A percentile compares a stretch with the other conserved stretches of the same genome.
Conservation (phyloP, 179 eudicot species). For the Actinidia polygama region DNA sequence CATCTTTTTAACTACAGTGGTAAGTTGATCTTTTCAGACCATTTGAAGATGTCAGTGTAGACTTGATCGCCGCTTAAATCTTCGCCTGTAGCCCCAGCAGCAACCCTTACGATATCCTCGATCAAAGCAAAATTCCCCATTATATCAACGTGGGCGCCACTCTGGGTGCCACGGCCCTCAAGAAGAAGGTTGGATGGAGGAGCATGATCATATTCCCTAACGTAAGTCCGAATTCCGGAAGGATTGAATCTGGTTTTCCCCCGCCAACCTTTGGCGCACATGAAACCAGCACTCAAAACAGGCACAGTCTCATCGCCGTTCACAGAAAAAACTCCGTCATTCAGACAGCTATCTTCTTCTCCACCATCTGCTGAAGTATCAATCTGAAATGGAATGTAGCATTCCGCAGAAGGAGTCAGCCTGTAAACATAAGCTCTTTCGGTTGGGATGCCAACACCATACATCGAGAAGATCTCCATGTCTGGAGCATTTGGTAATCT, state of each 20-base stretch:
- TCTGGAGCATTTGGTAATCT: constrained; percentile 95
- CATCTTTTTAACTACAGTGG: constrained; percentile 19
- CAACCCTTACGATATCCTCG: constrained; percentile 61
- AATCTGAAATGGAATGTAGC: constrained; percentile 88
- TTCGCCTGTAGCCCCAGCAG: constrained; percentile 55
- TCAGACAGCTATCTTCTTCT: constrained; percentile 46
- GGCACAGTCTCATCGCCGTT: constrained; percentile 76
- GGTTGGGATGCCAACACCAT: constrained; percentile 92
- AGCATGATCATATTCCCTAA: constrained; percentile 57
- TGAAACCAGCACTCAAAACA: constrained; percentile 60
- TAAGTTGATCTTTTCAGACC: constrained; percentile 49
- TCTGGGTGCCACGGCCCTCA: constrained; percentile 58
- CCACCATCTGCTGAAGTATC: constrained; percentile 71
- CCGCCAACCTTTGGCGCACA: constrained; percentile 69
- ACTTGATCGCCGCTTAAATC: constrained; percentile 57
- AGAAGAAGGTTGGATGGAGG: constrained; percentile 56
- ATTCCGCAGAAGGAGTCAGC: constrained; percentile 67
- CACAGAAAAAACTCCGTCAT: constrained; percentile 49
- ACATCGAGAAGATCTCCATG: constrained; percentile 86
- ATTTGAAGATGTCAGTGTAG: constrained; percentile 49
- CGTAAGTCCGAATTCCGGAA: constrained; percentile 52
- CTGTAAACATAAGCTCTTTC: constrained; percentile 88
- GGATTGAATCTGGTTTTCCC: constrained; percentile 70
- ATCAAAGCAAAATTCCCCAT: constrained; percentile 66
- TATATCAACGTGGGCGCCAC: constrained; percentile 67